Base-by-base conservation (phyloP, 2,329 filamentous ascomycete species). In the Cytospora chrysosperma region DNA sequence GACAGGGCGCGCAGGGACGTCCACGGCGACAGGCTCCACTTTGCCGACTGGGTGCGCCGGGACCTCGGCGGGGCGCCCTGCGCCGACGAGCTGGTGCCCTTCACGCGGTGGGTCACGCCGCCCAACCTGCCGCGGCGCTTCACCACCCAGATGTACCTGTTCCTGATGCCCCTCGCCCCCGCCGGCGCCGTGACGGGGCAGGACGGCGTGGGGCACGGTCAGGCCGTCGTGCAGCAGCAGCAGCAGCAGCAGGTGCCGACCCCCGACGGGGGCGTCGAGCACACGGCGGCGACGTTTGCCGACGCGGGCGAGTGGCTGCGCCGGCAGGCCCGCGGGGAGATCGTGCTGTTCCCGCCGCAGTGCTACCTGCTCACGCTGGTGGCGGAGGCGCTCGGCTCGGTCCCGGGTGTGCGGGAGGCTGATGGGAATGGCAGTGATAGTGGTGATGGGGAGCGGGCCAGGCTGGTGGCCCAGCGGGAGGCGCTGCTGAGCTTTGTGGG, bases 101-200 rank as follows among this genome's bases (percentile, higher is more conserved):
- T 96, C 72, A 97, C 93, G 0, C 86, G 92, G 60, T 98, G 95
- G 95, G 83, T 98, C 62, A 98, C 95, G 2, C 94, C 94, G 0
- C 76, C 80, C 0, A 86, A 85, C 66, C 79, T 89, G 1, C 84
- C 87, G 0, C 92, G 88, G 70, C 85, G 95, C 53, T 99, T 96
- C 77, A 92, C 91, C 0, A 97, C 94, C 0, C 93, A 97, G 73
- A 98, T 98, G 94, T 99, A 98, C 76, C 75, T 98, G 13, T 97
- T 97, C 76, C 88, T 96, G 75, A 82, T 97, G 3, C 93, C 93
- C 0, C 76, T 88, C 9, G 24, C 17, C 19, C 17, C 54, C 69
- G 75, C 71, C 65, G 77, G 67, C 67, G 74, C 50, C 3, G 56
- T 76, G 54, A n/a, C n/a, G n/a, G n/a, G n/a, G n/a, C n/a, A n/a